Conservation (phyloP, 768 basidiomycete species). For the Collybiopsis luxurians region DNA sequence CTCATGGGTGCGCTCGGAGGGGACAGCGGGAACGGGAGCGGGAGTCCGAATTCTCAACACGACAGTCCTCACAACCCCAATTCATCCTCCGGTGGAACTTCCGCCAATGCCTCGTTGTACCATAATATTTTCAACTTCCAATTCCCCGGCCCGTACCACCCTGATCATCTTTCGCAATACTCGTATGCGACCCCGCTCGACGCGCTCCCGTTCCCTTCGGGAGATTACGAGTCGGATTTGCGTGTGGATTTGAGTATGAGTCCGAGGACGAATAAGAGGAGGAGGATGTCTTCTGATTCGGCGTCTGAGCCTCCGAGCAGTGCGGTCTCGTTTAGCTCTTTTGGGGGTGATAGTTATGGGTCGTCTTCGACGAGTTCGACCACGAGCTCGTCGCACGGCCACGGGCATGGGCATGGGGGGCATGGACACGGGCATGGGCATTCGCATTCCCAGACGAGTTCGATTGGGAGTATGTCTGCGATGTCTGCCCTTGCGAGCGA, state of each 20-base stretch:
- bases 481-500: conserved; percentile 34
- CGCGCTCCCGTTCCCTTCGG: conserved; percentile 51
- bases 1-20: conserved; percentile 42
- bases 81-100: too few species aligned
- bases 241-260: conserved; percentile 13
- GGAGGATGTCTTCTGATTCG: conserved; percentile 66
- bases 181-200: conserved; percentile 34
- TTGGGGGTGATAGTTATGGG: conserved; percentile 55
- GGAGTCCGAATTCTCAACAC: too few species aligned
- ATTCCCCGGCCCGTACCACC: conserved; percentile 74
- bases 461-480: conserved; percentile 31
- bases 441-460: conserved; percentile 57
- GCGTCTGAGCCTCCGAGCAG: conserved; percentile 56
- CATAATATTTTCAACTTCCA: conserved; percentile 36
- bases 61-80: too few species aligned
- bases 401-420: too few species aligned
- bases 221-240: conserved; percentile 11
- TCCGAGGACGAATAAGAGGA: conserved; percentile 55
- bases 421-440: too few species aligned
- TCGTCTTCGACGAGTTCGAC: conserved; percentile 53
- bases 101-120: conserved; percentile 12
- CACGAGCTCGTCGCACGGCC: too few species aligned
- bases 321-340: conserved; percentile 62
- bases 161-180: conserved; percentile 62
- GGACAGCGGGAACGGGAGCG: too few species aligned